Evolutionary conservation across 2,329 filamentous ascomycete species (phyloP), one percentile per base, ranked within the genome.

Genomic region (Cladophialophora carrionii): DNA sequence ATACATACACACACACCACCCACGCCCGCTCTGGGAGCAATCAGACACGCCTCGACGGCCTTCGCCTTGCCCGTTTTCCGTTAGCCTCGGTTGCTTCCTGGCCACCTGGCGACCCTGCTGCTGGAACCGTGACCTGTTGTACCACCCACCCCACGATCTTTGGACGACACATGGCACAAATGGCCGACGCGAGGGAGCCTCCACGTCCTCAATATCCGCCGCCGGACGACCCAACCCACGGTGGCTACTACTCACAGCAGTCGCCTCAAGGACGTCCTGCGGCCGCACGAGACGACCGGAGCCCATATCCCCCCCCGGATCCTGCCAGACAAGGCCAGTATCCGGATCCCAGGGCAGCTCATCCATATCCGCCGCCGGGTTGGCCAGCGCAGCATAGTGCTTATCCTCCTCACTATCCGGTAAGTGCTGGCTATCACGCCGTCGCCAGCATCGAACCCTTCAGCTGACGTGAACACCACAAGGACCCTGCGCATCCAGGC

Each of bases 271-370:
- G 37, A 43, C 37, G 56, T 9, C 60, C 65, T 43, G 62, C 70
- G 43, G 58, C 64, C 10, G 55, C 61, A 22, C 65, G 70, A 64
- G 67, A 70, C 29, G 69, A 70, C 32, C 59, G 70, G 24, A 69
- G 56, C 62, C 34, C 62, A 34, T 73, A 73, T 64, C 68, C 70
- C 56, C 68, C 68, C 7, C 69, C 68, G 56, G 80, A 81, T 73
- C 76, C 78, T 65, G 76, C 75, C 73, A 78, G 78, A 66, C 78
- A 76, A 74, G 78, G 77, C 73, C 79, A 80, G 73, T 79, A 80
- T 76, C 77, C 76, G 64, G 76, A 75, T 62, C 76, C 76, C 68
- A 79, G 78, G 78, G 70, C 70, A 37, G 65, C 66, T 57, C 60
- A 64, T 61, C 64, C 68, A 53, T 75, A 78, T 68, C 74, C 76